Evolutionary conservation across 345 rosid genomes (phyloP), one percentile per base, ranked within the genome.

Genomic region (Eucalyptus caleyi): DNA sequence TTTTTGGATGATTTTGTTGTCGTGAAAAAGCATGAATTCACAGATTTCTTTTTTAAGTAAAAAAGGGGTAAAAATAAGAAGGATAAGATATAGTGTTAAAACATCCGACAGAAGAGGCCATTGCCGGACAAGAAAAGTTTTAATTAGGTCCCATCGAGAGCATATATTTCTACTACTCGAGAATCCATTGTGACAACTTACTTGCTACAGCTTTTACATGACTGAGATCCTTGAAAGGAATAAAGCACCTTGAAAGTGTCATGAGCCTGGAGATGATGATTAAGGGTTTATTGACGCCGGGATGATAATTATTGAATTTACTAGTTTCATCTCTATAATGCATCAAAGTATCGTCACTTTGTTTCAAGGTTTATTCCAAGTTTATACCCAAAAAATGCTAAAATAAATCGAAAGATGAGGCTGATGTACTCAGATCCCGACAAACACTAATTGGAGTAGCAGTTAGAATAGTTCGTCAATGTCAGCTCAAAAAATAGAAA

Each of bases 371-470:
- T 77, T 77, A 37, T 37, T 37, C 83, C 5, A 37, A 9, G 24
- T 9, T 69, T 69, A 69, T 16, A 16, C 24, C 7, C 2, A 77
- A 72, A 21, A 37, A 19, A 37, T 77, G 2, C 3, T 77, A 37
- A 3, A 77, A 77, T 77, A 77, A 77, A 10, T 19, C 5, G 15
- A 12, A 9, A 77, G 82, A 72, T 37, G 40, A 34, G 8, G 45
- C 2, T 2, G 8, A 10, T 9, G 5, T 21, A 1, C 15, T 72
- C 5, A 2, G 1, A 77, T 37, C 8, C 8, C 15, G 5, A 19
- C 26, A 77, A 40, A 10, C 47, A 37, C 1, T 2, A 1, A 77
- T 37, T 9, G 27, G 2, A 37, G 44, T 18, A 72, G 27, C 3
- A 3, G 3, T 37, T 77, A 37, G 47, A 37, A 37, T 6, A 21